A percentile compares a stretch with the other conserved stretches of the same genome.
These are phyloP conservation scores for Fusarium duplospermum DNA, from an alignment of 2,329 filamentous ascomycete species.

Conservation along the genomic window DNA sequence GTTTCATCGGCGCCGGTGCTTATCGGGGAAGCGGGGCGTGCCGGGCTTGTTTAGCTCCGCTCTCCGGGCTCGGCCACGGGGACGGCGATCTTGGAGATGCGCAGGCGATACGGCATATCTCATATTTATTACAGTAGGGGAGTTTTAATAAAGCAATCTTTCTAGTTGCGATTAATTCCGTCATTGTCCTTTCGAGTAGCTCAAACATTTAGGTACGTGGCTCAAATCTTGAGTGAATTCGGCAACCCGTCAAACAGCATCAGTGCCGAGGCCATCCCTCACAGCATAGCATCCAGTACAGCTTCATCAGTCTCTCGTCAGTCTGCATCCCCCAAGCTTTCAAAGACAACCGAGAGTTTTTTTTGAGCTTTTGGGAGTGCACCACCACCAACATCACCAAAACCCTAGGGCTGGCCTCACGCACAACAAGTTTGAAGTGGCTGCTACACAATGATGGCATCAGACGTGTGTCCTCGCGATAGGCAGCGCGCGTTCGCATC, in stretches of 20 bases:
- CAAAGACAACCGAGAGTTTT: slow-evolving; percentile 32
- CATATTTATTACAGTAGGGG: background rate
- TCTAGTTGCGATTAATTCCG: background rate
- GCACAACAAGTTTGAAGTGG: background rate
- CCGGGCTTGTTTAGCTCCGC: slow-evolving; percentile 24
- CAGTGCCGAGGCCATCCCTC: background rate
- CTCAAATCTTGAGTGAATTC: background rate
- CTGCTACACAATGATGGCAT: slow-evolving; percentile 37
- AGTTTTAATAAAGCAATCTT: background rate
- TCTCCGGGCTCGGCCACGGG: background rate
- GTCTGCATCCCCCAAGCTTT: slow-evolving; percentile 4
- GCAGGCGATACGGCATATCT: background rate
- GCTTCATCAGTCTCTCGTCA: background rate
- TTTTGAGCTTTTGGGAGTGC: background rate
- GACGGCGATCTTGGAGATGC: background rate
- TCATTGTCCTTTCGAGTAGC: background rate
- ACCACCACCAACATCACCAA: background rate
- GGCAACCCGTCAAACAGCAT: background rate
- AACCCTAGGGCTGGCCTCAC: background rate
- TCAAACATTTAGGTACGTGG: background rate
- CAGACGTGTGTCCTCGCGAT: slow-evolving; percentile 32
- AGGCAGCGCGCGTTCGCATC: slow-evolving; percentile 8
- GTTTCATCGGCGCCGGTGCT: slow-evolving; percentile 28
- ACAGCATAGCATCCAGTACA: background rate
- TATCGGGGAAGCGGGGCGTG: slow-evolving; percentile 31